Evolutionary conservation across 345 rosid species (phyloP).

Genomic region (Lepidium aucheri): DNA sequence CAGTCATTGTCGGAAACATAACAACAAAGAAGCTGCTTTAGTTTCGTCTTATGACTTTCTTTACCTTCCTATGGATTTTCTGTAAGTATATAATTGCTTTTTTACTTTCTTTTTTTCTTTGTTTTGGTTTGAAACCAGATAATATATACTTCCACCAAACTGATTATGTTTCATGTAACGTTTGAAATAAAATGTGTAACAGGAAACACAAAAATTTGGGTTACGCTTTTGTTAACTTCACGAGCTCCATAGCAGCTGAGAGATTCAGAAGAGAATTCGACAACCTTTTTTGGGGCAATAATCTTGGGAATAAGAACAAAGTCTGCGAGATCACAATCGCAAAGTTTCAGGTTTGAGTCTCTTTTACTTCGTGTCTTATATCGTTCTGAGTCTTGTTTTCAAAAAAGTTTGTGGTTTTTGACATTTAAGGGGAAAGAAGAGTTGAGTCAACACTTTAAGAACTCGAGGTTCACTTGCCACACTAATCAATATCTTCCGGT

Average conservation of each 20-base stretch:
- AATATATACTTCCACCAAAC: too few relatives aligned
- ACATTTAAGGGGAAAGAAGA: conserved; percentile 35
- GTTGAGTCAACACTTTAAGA: conserved; percentile 14
- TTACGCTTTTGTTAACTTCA: conserved; percentile 54
- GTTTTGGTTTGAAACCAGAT: too few relatives aligned
- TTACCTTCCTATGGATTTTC: conserved; percentile 53
- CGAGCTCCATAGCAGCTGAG: conserved; percentile 25
- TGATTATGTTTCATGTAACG: too few relatives aligned
- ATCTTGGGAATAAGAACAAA: conserved; percentile 6
- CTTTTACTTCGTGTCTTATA: too few relatives aligned
- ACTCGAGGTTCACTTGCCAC: conserved; percentile 32
- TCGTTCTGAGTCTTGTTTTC: too few relatives aligned
- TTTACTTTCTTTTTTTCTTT: too few relatives aligned
- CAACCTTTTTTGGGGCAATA: conserved; percentile 21
- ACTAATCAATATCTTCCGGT: conserved; percentile 14
- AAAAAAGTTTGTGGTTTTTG: too few relatives aligned
- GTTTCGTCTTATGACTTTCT: conserved; percentile 38
- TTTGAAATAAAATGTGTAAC: neutral
- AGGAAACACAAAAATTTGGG: conserved; percentile 36
- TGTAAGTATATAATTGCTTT: conserved; percentile 15
- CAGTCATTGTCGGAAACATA: conserved; percentile 27
- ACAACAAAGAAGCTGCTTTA: conserved; percentile 7
- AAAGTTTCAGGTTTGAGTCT: conserved; percentile 17
- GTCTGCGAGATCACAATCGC: conserved; percentile 32
- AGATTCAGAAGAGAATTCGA: conserved; percentile 22